Conservation (phyloP, 345 rosid genomes). For the Sonneratia caseolaris region DNA sequence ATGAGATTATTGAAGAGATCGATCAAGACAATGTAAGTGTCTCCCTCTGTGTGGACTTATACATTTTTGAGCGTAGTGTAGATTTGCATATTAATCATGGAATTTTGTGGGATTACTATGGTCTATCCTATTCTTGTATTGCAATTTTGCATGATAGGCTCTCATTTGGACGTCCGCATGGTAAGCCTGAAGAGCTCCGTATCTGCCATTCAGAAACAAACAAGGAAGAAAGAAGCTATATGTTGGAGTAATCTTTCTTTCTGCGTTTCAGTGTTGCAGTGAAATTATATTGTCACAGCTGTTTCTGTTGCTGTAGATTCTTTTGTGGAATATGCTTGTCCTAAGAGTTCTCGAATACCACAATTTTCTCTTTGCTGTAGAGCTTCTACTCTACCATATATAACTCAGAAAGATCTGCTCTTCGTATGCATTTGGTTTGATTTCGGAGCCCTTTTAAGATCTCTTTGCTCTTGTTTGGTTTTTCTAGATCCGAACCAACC, state of each 20-base stretch:
- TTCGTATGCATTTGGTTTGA: neutral
- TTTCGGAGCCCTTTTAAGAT: neutral
- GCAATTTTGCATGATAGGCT: neutral
- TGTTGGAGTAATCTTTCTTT: no score
- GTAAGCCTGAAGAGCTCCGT: neutral
- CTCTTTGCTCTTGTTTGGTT: no score
- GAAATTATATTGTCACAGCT: no score
- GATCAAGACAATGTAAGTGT: slow-evolving; percentile 86
- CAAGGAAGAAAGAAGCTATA: no score
- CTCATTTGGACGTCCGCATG: neutral
- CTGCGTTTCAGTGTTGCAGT: no score
- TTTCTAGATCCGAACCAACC: neutral
- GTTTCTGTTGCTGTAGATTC: no score
- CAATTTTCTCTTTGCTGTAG: neutral
- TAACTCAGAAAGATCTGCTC: neutral
- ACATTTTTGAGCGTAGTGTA: neutral
- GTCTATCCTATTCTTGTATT: neutral
- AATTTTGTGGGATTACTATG: neutral
- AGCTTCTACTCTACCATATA: neutral
- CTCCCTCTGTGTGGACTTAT: neutral
- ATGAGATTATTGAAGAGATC: slow-evolving; percentile 77
- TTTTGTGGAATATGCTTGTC: no score
- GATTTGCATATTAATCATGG: neutral
- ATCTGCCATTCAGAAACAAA: no score
- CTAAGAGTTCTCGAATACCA: no score